Evolutionary conservation across 2,329 filamentous ascomycete species (phyloP).

Genomic region (Monilinia fructicola): DNA sequence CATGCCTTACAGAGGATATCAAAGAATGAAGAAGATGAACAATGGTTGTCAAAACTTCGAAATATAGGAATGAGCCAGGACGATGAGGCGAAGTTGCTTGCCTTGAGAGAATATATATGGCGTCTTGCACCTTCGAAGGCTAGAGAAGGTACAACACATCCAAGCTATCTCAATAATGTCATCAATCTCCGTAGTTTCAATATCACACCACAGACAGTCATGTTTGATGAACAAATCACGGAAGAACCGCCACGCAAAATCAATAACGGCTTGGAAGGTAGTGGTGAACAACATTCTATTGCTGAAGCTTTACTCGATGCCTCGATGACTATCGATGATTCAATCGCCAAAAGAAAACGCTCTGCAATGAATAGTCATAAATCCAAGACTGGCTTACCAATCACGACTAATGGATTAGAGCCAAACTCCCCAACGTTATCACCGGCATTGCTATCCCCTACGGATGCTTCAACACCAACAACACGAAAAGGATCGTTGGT

Average conservation of each 20-base stretch:
- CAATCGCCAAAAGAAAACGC: slow-evolving; percentile 54
- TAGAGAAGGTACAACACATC: slow-evolving; percentile 30
- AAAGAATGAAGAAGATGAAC: slow-evolving; percentile 89
- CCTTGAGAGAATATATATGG: slow-evolving; percentile 88
- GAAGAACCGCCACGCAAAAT: slow-evolving; percentile 43
- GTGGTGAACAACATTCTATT: slow-evolving; percentile 64
- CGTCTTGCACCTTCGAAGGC: slow-evolving; percentile 69
- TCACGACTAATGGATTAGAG: slow-evolving; percentile 28
- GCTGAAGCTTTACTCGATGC: slow-evolving; percentile 89
- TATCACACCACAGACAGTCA: slow-evolving; percentile 82
- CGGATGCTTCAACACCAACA: slow-evolving; percentile 27
- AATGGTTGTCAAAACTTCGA: slow-evolving; percentile 82
- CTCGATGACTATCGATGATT: slow-evolving; percentile 79
- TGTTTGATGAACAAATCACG: slow-evolving; percentile 76
- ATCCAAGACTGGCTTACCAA: slow-evolving; percentile 43
- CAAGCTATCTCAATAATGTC: slow-evolving; percentile 62
- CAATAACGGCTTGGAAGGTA: slow-evolving; percentile 42
- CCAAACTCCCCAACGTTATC: slow-evolving; percentile 32
- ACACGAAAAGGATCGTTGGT: slow-evolving; percentile 29
- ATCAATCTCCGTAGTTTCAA: slow-evolving; percentile 73
- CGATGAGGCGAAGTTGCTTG: slow-evolving; percentile 86
- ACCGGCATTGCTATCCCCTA: slow-evolving; percentile 31
- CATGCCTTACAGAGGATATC: slow-evolving; percentile 61
- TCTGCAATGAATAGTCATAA: slow-evolving; percentile 53
- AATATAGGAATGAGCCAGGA: slow-evolving; percentile 79